Conservation (phyloP, 768 basidiomycete species). For the Tubosaeta sp. region DNA sequence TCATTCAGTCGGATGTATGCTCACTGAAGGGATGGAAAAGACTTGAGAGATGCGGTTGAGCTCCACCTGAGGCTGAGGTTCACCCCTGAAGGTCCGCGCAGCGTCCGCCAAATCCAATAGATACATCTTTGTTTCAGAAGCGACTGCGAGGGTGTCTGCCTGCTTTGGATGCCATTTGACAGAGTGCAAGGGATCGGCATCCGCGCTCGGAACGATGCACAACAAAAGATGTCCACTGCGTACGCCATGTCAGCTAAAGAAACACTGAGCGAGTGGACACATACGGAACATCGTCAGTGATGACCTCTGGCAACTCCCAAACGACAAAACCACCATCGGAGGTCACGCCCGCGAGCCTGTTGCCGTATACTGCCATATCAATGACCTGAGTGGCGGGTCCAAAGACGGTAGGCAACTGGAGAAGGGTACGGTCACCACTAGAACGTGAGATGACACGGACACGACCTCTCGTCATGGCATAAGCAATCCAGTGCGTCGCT, state of each 20-base stretch:
- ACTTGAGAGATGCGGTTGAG: slow-evolving; percentile 64
- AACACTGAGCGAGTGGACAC: slow-evolving; percentile 26
- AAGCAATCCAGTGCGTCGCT: slow-evolving; percentile 89
- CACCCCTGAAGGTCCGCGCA: slow-evolving; percentile 54
- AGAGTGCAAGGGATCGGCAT: slow-evolving; percentile 61
- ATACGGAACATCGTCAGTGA: slow-evolving; percentile 84
- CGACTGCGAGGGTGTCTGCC: slow-evolving; percentile 75
- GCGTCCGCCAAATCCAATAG: slow-evolving; percentile 68
- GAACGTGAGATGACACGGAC: slow-evolving; percentile 86
- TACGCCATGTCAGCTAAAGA: slow-evolving; percentile 7
- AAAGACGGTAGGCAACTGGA: slow-evolving; percentile 70
- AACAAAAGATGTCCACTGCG: slow-evolving; percentile 62
- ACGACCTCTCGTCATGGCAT: slow-evolving; percentile 89
- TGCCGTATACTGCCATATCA: slow-evolving; percentile 83
- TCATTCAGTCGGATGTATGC: slow-evolving; percentile 16
- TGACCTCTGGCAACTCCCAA: slow-evolving; percentile 79
- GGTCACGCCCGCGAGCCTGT: slow-evolving; percentile 80
- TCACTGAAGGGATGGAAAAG: slow-evolving; percentile 67
- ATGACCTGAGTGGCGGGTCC: slow-evolving; percentile 59
- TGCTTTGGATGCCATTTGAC: slow-evolving; percentile 91
- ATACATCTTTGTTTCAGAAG: slow-evolving; percentile 71
- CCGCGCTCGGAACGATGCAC: slow-evolving; percentile 59
- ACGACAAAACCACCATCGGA: slow-evolving; percentile 87
- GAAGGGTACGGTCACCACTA: slow-evolving; percentile 80
- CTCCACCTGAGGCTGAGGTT: slow-evolving; percentile 65